Evolutionary conservation across 169 alveolate species (phyloP).

Genomic region (Plasmodium yoelii): DNA sequence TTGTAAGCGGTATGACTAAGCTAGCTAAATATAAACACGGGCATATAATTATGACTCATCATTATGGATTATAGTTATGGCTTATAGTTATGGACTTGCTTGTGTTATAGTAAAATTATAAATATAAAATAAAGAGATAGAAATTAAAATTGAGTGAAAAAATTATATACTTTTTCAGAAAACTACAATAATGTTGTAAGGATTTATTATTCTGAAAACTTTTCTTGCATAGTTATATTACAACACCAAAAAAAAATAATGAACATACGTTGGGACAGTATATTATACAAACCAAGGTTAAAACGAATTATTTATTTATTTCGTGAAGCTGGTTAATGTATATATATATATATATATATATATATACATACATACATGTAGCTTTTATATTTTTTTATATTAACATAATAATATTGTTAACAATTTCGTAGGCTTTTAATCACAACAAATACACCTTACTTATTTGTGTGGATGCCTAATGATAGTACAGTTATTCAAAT

Average conservation of each 20-base stretch:
- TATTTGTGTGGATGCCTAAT: constrained; percentile 60
- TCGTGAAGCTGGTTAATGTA: not conserved
- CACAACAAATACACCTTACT: constrained; percentile 25
- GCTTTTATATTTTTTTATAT: not conserved
- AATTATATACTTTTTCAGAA: constrained; percentile 8
- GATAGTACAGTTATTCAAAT: constrained; percentile 32
- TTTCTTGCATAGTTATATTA: constrained; percentile 39
- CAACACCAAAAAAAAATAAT: constrained; percentile 33
- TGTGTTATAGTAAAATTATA: not conserved
- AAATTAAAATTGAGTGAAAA: not conserved
- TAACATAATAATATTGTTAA: constrained; percentile 1
- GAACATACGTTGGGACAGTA: constrained; percentile 19
- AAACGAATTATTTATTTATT: too few relatives aligned
- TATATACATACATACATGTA: too few relatives aligned
- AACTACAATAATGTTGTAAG: constrained; percentile 36
- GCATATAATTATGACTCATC: too few relatives aligned
- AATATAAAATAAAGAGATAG: not conserved
- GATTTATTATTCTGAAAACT: constrained; percentile 21
- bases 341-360: too few relatives aligned
- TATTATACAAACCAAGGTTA: constrained; percentile 41
- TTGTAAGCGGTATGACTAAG: constrained; percentile 24
- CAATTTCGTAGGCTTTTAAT: constrained; percentile 37
- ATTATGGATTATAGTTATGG: too few relatives aligned
- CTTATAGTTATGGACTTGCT: not conserved
- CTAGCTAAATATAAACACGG: too few relatives aligned